Base-by-base conservation (phyloP, 345 rosid species). In the Anastatica hierochuntica region DNA sequence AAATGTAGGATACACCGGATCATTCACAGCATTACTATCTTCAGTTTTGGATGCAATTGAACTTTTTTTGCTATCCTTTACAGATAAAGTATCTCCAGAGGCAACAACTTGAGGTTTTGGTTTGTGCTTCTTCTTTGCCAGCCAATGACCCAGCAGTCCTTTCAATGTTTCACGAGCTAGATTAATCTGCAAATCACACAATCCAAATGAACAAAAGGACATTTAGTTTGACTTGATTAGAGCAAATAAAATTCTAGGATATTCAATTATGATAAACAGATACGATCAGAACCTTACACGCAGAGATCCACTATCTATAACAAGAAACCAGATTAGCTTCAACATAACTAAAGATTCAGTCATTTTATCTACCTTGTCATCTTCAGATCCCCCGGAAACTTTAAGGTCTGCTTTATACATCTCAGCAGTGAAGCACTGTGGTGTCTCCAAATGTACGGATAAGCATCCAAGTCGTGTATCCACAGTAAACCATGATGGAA, bases 361-460 rank as follows among this genome's bases (percentile, higher is more conserved):
- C 16, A 50, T 18, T 29, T 26, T 26, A 51, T 21, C 58, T 63
- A 94, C 99, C 95, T 88, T 94, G 62, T 94, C 99, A 73, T 88
- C 97, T 73, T 94, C 99, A 37, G 99, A 84, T 63, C 88, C 77
- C 67, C 96, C 99, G 45, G 80, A 65, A 51, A 88, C 88, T 74
- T 73, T 81, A 53, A 94, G 92, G 71, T 94, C 99, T 41, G 80
- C 87, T 18, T 97, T 82, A 78, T 94, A 94, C 99, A 94, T 85
- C 77, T 88, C 97, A 0, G 99, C 99, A 9, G 95, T 76, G 72
- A 94, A 94, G 81, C 99, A 94, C 59, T 94, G 99, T 18, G 99
- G 97, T 8, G 92, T 83, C 54, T 94, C 99, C 77, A 94, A 78
- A 78, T 94, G 97, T 53, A 88, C 43, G 40, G 97, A 85, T 77